Evolutionary conservation across 768 basidiomycete species (phyloP).

Genomic region (Rhodocollybia butyracea): DNA sequence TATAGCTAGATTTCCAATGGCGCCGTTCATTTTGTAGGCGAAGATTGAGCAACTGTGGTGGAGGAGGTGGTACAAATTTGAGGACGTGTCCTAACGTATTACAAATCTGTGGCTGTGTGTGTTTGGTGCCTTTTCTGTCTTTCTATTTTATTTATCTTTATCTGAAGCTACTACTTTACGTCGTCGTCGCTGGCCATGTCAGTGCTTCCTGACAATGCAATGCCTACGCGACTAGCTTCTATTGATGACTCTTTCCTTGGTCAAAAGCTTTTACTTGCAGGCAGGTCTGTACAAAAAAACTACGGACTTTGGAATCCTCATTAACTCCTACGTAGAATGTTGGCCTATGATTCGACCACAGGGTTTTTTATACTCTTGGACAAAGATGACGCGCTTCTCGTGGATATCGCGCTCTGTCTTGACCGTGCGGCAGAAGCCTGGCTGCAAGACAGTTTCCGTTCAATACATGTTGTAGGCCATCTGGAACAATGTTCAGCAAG

Average conservation of each 20-base stretch:
- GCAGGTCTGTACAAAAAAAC: slow-evolving; percentile 39
- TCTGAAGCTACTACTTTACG: too few species aligned
- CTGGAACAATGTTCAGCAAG: slow-evolving; percentile 35
- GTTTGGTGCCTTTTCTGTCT: too few species aligned
- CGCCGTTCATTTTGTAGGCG: slow-evolving; percentile 59
- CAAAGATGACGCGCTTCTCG: slow-evolving; percentile 46
- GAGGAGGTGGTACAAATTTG: not conserved
- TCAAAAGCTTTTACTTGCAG: slow-evolving; percentile 56
- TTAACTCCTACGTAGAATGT: slow-evolving; percentile 37
- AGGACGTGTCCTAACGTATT: not conserved
- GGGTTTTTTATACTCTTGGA: slow-evolving; percentile 49
- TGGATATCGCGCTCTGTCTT: slow-evolving; percentile 55
- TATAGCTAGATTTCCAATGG: slow-evolving; percentile 78
- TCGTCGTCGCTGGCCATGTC: too few species aligned
- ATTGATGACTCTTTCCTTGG: slow-evolving; percentile 38
- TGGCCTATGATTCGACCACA: slow-evolving; percentile 50
- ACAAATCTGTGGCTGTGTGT: too few species aligned
- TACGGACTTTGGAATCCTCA: slow-evolving; percentile 8
- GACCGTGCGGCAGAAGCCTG: slow-evolving; percentile 36
- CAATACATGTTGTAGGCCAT: slow-evolving; percentile 55
- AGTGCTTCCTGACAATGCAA: slow-evolving; percentile 46
- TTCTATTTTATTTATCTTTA: too few species aligned
- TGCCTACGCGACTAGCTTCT: slow-evolving; percentile 37
- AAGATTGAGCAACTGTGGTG: not conserved
- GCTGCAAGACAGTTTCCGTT: slow-evolving; percentile 49